Conservation (phyloP, 768 basidiomycete species). For the Lactifluus echinatus region DNA sequence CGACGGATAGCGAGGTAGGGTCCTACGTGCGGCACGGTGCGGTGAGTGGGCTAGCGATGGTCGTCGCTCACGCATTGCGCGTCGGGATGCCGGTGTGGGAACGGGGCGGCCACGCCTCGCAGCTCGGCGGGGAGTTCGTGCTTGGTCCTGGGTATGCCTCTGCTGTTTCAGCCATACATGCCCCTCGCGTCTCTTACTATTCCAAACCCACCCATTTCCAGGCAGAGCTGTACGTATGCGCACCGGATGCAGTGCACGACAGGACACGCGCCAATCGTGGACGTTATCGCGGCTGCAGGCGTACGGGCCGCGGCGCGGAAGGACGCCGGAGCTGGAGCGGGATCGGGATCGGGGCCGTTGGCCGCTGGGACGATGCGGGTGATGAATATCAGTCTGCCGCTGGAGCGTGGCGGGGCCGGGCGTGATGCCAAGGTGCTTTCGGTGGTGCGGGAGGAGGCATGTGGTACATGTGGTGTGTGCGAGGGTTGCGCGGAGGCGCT, state of each 20-base stretch:
- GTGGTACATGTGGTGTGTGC: conserved; percentile 4
- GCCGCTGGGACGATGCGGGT: neutral
- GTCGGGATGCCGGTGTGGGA: conserved; percentile 78
- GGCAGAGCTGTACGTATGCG: conserved; percentile 60
- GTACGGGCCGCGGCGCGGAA: conserved; percentile 21
- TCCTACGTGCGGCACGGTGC: conserved; percentile 58
- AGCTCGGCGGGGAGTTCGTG: conserved; percentile 88
- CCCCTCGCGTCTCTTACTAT: neutral
- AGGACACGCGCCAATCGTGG: conserved; percentile 64
- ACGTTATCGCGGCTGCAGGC: conserved; percentile 59
- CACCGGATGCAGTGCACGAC: conserved; percentile 79
- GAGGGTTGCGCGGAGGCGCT: conserved; percentile 9
- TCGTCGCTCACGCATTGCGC: conserved; percentile 59
- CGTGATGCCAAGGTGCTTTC: conserved; percentile 18
- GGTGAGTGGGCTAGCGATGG: conserved; percentile 63
- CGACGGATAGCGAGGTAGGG: conserved; percentile 25
- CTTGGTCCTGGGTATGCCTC: conserved; percentile 49
- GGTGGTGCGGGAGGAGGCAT: conserved; percentile 18
- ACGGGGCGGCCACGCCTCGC: conserved; percentile 64
- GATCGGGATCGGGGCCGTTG: neutral
- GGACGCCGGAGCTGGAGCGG: neutral
- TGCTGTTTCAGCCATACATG: neutral
- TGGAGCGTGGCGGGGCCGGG: neutral
- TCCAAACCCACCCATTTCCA: conserved; percentile 21
- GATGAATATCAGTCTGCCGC: conserved; percentile 1